phyloP scores from a whole-genome alignment of 1,139 yeast genomes.

The Yamadazyma siamensis region DNA sequence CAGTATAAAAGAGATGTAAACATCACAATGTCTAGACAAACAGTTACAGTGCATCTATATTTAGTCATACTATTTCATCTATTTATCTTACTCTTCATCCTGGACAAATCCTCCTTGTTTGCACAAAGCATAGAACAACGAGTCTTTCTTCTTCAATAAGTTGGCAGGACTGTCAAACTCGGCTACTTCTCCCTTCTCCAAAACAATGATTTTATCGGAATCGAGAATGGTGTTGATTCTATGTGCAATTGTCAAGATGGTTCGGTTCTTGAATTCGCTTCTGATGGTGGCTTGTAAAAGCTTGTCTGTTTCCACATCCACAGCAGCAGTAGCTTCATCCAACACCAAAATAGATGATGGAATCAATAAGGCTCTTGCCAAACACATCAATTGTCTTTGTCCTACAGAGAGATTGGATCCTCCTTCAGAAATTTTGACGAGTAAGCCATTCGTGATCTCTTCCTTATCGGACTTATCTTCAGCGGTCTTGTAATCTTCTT shows the following conservation, averaged over 20 bases:
- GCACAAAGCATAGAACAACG: slow-evolving; percentile 76
- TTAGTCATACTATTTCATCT: no score
- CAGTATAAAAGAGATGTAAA: no score
- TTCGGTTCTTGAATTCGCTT: slow-evolving; percentile 77
- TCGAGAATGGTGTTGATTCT: slow-evolving; percentile 91
- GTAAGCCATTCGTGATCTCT: slow-evolving; percentile 34
- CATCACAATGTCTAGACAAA: no score
- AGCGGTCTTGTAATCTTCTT: slow-evolving; percentile 22
- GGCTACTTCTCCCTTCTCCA: slow-evolving; percentile 79
- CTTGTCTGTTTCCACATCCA: slow-evolving; percentile 91
- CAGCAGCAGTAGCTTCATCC: slow-evolving; percentile 98
- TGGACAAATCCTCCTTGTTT: slow-evolving; percentile 59
- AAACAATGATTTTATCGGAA: slow-evolving; percentile 81
- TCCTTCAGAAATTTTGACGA: slow-evolving; percentile 70
- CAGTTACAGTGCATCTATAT: no score
- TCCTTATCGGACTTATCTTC: slow-evolving; percentile 10
- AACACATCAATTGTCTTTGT: slow-evolving; percentile 87
- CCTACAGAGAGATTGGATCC: slow-evolving; percentile 89
- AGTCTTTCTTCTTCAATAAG: slow-evolving; percentile 61
- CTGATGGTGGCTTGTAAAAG: slow-evolving; percentile 86
- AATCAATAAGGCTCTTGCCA: slow-evolving; percentile 82
- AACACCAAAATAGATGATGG: slow-evolving; percentile 76
- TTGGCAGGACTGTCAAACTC: slow-evolving; percentile 82
- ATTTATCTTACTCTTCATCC: slow-evolving; percentile 19
- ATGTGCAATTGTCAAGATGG: slow-evolving; percentile 93